Evolutionary conservation across 2,329 filamentous ascomycete species (phyloP).

Genomic region (Onygena corvina): DNA sequence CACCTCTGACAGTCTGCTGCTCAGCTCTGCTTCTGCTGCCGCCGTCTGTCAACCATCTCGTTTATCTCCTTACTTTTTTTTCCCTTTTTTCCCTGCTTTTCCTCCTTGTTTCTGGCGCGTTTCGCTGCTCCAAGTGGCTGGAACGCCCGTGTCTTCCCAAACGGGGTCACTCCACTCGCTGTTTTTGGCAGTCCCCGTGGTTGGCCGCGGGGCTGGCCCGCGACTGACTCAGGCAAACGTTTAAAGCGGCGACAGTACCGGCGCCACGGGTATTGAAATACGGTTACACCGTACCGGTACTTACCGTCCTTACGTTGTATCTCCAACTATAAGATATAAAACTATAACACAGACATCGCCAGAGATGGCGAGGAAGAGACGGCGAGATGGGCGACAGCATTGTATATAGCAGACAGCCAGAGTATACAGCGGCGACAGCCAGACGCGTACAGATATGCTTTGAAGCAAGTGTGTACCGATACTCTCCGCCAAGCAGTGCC

Average conservation of each 20-base stretch:
- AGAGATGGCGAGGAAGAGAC: too few species aligned
- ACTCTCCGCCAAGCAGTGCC: constrained; percentile 3
- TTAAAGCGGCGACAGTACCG: not conserved
- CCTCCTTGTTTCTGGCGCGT: not conserved
- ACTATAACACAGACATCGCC: too few species aligned
- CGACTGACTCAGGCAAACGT: not conserved
- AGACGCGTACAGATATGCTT: too few species aligned
- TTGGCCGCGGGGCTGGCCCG: not conserved
- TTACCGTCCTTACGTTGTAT: too few species aligned
- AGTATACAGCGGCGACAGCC: too few species aligned
- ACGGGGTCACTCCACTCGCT: not conserved
- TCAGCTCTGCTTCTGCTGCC: constrained; percentile 8
- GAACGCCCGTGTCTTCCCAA: not conserved
- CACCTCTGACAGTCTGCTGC: not conserved
- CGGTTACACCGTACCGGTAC: not conserved
- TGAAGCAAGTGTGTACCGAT: too few species aligned
- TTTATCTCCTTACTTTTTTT: constrained; percentile 7
- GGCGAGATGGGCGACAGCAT: too few species aligned
- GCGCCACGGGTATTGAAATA: not conserved
- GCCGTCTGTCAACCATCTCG: not conserved
- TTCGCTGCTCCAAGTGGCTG: not conserved
- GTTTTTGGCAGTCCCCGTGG: not conserved
- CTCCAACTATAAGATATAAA: too few species aligned
- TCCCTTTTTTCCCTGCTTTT: not conserved
- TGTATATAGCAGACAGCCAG: too few species aligned